These are phyloP conservation scores for Adansonia gregorii DNA, from an alignment of 441 rosid genomes.

Conservation along the genomic window DNA sequence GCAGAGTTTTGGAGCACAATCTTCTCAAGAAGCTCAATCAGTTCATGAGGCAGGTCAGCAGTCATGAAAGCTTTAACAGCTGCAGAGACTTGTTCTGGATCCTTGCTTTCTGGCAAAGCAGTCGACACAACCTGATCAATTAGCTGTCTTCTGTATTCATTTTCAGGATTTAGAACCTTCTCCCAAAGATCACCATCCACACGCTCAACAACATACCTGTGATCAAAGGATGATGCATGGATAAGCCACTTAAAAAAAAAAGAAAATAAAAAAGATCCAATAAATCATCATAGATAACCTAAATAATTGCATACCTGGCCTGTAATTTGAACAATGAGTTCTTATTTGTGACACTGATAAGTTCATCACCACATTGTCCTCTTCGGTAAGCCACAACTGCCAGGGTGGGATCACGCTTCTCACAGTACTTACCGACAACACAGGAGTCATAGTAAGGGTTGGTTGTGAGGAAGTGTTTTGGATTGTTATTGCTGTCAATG, in stretches of 20 bases:
- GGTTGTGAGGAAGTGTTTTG: conserved; percentile 98
- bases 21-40: conserved; percentile 98
- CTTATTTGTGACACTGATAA: conserved; percentile 92
- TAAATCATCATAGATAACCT: conserved; percentile 19
- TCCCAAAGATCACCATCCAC: conserved; percentile 99
- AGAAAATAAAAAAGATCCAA: conserved; percentile 8
- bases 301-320: conserved; percentile 72
- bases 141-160: conserved; percentile 91
- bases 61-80: conserved; percentile 99
- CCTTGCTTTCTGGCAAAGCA: conserved; percentile 99
- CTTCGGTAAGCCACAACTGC: conserved; percentile 99
- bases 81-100: conserved; percentile 99
- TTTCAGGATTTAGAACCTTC: conserved; percentile 91
- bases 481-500: conserved; percentile 97
- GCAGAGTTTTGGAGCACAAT: conserved; percentile 99
- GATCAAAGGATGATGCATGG: conserved; percentile 25
- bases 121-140: conserved; percentile 99
- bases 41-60: conserved; percentile 97
- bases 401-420: conserved; percentile 98
- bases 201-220: conserved; percentile 97
- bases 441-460: conserved; percentile 97
- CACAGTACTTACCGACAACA: conserved; percentile 98
- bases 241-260: conserved; percentile 21
- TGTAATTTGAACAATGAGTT: conserved; percentile 97
- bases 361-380: conserved; percentile 98